A percentile compares a stretch with the other conserved stretches of the same genome.
Evolutionary conservation across 2,329 filamentous ascomycete species (phyloP).

Genomic region (Blastomyces parvus): DNA sequence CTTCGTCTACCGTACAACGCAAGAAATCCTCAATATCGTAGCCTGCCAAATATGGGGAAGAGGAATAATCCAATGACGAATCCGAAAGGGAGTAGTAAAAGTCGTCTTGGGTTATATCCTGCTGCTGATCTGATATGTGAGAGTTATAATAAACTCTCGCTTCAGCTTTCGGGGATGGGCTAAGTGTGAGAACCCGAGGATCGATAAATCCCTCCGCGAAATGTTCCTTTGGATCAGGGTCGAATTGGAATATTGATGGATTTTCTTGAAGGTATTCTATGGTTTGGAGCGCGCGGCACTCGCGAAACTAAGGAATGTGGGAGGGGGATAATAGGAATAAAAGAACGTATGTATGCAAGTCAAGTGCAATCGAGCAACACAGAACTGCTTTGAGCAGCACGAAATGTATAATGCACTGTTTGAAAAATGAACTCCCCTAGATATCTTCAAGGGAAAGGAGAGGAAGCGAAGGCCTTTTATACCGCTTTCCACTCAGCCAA

Average conservation of each 20-base stretch:
- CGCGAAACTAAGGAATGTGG: slow-evolving; percentile 2
- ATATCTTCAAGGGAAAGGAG: background rate
- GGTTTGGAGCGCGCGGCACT: background rate
- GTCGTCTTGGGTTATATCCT: background rate
- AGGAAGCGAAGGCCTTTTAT: background rate
- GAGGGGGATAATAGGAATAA: background rate
- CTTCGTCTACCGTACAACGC: background rate
- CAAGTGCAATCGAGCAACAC: background rate
- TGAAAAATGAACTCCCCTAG: background rate
- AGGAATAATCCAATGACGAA: background rate
- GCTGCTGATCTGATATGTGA: background rate
- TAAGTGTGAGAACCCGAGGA: background rate
- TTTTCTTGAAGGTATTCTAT: slow-evolving; percentile 4
- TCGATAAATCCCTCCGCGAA: background rate
- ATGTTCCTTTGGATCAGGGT: background rate
- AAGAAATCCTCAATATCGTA: background rate
- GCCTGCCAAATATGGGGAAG: background rate
- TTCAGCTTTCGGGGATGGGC: background rate
- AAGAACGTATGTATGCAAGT: background rate
- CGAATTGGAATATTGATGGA: background rate
- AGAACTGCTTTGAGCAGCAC: background rate
- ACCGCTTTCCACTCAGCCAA: background rate
- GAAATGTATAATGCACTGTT: background rate
- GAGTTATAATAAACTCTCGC: background rate
- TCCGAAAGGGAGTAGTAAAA: background rate